Conservation (phyloP, 139 green algal species). For the Desmodesmus armatus region DNA sequence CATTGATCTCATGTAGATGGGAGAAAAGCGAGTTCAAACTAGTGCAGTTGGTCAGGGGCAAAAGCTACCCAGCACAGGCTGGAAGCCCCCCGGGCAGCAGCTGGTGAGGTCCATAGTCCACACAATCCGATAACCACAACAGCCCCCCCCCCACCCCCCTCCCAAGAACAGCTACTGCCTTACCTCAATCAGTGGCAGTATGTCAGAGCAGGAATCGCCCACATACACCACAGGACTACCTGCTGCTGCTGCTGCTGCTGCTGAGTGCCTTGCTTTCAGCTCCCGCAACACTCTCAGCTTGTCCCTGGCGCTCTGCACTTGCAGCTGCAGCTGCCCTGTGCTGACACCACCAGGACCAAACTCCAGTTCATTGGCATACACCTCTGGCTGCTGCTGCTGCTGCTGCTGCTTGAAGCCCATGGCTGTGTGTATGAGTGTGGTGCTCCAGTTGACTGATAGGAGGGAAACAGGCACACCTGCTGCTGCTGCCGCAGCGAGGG, state of each 20-base stretch:
- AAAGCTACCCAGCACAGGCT: too few species aligned
- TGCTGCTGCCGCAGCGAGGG: conserved; percentile 55
- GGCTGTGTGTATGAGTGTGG: conserved; percentile 65
- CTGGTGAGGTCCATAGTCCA: too few species aligned
- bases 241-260: conserved; percentile 27
- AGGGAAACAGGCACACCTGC: conserved; percentile 64
- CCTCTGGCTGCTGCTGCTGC: conserved; percentile 17
- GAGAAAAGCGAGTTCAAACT: too few species aligned
- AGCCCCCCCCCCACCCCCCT: not conserved
- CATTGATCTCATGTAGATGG: too few species aligned
- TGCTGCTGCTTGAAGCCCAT: conserved; percentile 51
- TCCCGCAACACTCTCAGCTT: conserved; percentile 64
- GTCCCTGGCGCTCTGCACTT: conserved; percentile 67
- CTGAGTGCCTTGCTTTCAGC: conserved; percentile 39
- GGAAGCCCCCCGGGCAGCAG: too few species aligned
- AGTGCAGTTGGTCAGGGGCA: too few species aligned
- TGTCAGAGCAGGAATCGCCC: conserved; percentile 66
- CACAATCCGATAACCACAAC: not conserved
- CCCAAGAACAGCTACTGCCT: conserved; percentile 3
- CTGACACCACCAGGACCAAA: conserved; percentile 43
- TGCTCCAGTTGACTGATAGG: conserved; percentile 85
- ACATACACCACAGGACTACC: conserved; percentile 58
- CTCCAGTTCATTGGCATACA: conserved; percentile 73
- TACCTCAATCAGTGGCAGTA: conserved; percentile 61
- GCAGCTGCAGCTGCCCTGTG: conserved; percentile 62